phyloP scores from a whole-genome alignment of 306 rosid species.

The Abrus pulchellus region DNA sequence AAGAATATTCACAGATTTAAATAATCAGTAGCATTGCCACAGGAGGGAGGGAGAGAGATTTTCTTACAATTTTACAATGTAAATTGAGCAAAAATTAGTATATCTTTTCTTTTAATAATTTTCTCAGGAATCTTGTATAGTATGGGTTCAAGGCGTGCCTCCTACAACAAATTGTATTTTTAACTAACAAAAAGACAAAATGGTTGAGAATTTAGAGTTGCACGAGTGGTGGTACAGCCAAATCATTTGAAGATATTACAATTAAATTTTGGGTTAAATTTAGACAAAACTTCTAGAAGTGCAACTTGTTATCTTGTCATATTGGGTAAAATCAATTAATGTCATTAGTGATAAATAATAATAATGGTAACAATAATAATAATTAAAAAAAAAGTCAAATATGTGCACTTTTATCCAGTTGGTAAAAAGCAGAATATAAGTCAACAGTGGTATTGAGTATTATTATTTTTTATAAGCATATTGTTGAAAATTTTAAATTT shows the following conservation, averaged over 20 bases:
- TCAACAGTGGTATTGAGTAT: background rate
- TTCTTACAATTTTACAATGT: slow-evolving; percentile 41
- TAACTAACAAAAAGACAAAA: slow-evolving; percentile 49
- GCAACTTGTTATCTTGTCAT: slow-evolving; percentile 6
- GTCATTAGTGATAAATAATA: background rate
- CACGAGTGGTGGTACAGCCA: slow-evolving; percentile 66
- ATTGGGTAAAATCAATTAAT: background rate
- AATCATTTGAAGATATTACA: slow-evolving; percentile 45
- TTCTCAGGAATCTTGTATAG: slow-evolving; percentile 48
- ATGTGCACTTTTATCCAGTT: background rate
- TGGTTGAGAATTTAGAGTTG: slow-evolving; percentile 54
- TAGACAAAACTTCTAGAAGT: slow-evolving; percentile 51
- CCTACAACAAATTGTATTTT: slow-evolving; percentile 29
- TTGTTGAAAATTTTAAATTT: background rate
- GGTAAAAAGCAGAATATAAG: background rate
- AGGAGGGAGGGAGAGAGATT: slow-evolving; percentile 43
- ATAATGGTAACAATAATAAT: too few relatives aligned
- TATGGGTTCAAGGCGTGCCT: slow-evolving; percentile 41
- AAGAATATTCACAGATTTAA: slow-evolving; percentile 52
- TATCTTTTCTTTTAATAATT: background rate
- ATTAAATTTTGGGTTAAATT: slow-evolving; percentile 45
- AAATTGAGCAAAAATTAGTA: slow-evolving; percentile 19
- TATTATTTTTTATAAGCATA: background rate
- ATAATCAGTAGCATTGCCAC: slow-evolving; percentile 20
- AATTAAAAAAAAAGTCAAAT: background rate